Conservation (phyloP, 305 asterid genomes). For the Lippia alba region DNA sequence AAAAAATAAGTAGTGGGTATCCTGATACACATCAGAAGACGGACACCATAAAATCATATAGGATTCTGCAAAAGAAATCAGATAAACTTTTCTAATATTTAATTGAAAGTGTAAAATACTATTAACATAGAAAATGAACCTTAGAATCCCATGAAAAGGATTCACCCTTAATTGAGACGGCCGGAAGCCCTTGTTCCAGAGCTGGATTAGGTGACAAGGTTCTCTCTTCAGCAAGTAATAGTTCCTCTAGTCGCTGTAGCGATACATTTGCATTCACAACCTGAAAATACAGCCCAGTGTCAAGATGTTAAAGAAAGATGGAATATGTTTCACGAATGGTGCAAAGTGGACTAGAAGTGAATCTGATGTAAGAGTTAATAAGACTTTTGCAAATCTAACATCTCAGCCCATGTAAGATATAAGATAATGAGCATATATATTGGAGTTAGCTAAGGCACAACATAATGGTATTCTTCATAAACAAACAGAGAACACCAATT, state of each 20-base stretch:
- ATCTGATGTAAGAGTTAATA: no score
- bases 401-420: neutral
- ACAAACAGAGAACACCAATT: neutral
- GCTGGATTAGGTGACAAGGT: constrained; percentile 86
- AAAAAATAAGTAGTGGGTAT: constrained; percentile 5
- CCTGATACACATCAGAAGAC: neutral
- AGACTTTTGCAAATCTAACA: no score
- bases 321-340: neutral
- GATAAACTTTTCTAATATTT: constrained; percentile 4
- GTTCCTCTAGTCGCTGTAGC: constrained; percentile 86
- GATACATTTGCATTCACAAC: constrained; percentile 95
- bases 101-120: neutral
- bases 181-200: constrained; percentile 78
- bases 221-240: constrained; percentile 91
- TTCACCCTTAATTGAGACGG: constrained; percentile 83
- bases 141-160: constrained; percentile 89
- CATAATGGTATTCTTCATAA: constrained; percentile 2
- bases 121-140: constrained; percentile 46
- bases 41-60: constrained; percentile 6
- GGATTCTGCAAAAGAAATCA: constrained; percentile 24
- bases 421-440: constrained; percentile 1
- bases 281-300: constrained; percentile 46
- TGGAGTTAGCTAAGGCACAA: constrained; percentile 1
- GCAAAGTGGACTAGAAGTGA: constrained; percentile 3
- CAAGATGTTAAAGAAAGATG: constrained; percentile 14